These are phyloP conservation scores for Scytalidium lignicola DNA, from an alignment of 2,329 filamentous ascomycete genomes.

Conservation along the genomic window DNA sequence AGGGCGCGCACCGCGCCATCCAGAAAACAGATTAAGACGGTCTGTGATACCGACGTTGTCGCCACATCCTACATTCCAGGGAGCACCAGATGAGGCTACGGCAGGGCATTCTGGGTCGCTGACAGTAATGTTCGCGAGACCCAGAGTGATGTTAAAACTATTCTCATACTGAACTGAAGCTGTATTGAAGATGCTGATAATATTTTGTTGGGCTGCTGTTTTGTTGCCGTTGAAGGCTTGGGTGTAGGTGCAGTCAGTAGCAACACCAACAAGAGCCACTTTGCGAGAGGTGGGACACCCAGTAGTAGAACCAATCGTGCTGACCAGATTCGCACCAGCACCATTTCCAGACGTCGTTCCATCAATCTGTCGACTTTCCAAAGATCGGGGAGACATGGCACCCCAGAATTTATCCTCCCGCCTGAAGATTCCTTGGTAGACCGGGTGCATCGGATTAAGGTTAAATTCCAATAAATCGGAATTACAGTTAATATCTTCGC, in stretches of 20 bases:
- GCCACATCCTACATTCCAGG: constrained; percentile 80
- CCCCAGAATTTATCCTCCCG: constrained; percentile 50
- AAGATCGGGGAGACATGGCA: constrained; percentile 53
- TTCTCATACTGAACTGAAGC: constrained; percentile 85
- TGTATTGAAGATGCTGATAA: constrained; percentile 79
- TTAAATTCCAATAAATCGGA: constrained; percentile 81
- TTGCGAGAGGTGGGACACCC: constrained; percentile 88
- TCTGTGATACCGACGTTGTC: constrained; percentile 60
- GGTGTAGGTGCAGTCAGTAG: constrained; percentile 89
- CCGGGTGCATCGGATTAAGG: constrained; percentile 62
- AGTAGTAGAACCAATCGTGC: constrained; percentile 72
- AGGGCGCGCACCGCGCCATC: constrained; percentile 72
- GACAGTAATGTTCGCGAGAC: constrained; percentile 79
- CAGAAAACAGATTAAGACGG: constrained; percentile 81
- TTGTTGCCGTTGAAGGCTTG: constrained; percentile 58
- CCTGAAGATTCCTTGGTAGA: constrained; percentile 45
- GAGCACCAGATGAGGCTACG: constrained; percentile 57
- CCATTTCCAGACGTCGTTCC: constrained; percentile 67
- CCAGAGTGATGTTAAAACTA: constrained; percentile 92
- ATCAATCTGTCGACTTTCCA: constrained; percentile 74
- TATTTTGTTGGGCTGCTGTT: constrained; percentile 61
- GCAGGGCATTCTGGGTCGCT: constrained; percentile 71
- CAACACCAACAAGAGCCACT: constrained; percentile 86
- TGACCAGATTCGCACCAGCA: constrained; percentile 71
- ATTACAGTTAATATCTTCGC: constrained; percentile 50